Percentiles rank a stretch among this genome's conserved stretches.
Conservation (phyloP, 2,329 filamentous ascomycete species). For the Paracoccidioides brasiliensis region DNA sequence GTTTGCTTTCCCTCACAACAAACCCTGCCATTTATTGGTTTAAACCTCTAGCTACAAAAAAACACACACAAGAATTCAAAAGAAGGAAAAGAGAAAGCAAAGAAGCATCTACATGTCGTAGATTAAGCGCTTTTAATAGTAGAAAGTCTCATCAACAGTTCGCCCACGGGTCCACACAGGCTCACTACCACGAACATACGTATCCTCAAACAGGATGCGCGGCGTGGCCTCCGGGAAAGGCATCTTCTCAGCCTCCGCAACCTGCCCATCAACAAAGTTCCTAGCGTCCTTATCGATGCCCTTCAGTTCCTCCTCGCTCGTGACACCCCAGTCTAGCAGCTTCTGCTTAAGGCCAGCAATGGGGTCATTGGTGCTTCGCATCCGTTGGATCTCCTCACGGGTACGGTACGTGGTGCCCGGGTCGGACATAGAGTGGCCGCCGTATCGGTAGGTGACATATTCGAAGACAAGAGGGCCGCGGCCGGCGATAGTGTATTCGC, state of each 20-base stretch:
- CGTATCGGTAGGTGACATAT: conserved; percentile 98
- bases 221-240: conserved; percentile 60
- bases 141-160: conserved; percentile 85
- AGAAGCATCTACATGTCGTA: not conserved
- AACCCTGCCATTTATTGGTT: not conserved
- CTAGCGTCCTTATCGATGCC: conserved; percentile 86
- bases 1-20: not conserved
- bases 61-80: conserved; percentile 19
- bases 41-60: conserved; percentile 14
- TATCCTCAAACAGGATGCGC: conserved; percentile 88
- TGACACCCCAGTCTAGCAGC: conserved; percentile 88
- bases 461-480: conserved; percentile 94
- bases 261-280: conserved; percentile 73
- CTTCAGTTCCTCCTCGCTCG: conserved; percentile 92
- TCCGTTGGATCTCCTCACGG: conserved; percentile 98
- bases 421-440: conserved; percentile 99
- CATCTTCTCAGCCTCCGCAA: conserved; percentile 84
- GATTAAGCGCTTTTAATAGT: conserved; percentile 39
- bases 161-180: conserved; percentile 78
- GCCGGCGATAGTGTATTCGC: conserved; percentile 67
- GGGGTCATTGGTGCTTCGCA: conserved; percentile 96
- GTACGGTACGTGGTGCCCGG: conserved; percentile 98
- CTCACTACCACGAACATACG: conserved; percentile 81
- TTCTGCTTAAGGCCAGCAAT: conserved; percentile 98
- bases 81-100: conserved; percentile 14